Percentiles rank a stretch among this genome's conserved stretches.
These are phyloP conservation scores for Zoysia pacifica DNA, from an alignment of 176 grass and related monocot genomes.

Conservation along the genomic window DNA sequence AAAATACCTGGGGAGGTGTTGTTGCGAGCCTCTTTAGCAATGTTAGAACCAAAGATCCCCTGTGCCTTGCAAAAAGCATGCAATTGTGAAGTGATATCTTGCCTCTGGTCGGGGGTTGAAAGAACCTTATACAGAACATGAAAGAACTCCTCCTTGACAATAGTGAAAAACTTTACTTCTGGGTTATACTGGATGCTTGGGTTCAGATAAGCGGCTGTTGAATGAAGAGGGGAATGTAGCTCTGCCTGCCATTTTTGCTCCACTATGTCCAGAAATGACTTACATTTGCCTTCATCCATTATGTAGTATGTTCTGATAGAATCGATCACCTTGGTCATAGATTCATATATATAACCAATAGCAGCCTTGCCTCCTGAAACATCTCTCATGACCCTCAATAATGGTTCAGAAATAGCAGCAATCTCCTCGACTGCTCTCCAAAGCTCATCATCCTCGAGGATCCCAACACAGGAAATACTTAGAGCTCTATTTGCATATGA, in stretches of 20 bases:
- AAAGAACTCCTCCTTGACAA: slow-evolving; percentile 79
- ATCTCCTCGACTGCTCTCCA: slow-evolving; percentile 91
- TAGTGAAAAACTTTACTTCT: slow-evolving; percentile 72
- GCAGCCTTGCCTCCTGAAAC: slow-evolving; percentile 83
- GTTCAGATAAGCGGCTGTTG: slow-evolving; percentile 79
- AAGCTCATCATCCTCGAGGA: slow-evolving; percentile 72
- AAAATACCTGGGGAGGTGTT: slow-evolving; percentile 69
- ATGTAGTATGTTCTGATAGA: slow-evolving; percentile 97
- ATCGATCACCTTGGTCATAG: slow-evolving; percentile 91
- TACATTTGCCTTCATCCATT: slow-evolving; percentile 98
- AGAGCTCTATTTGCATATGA: slow-evolving; percentile 69
- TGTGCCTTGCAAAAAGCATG: slow-evolving; percentile 83
- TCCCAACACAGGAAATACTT: slow-evolving; percentile 61
- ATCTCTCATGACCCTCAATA: slow-evolving; percentile 89
- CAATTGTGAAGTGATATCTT: slow-evolving; percentile 76
- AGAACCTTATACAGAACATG: slow-evolving; percentile 80
- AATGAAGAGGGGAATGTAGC: slow-evolving; percentile 91
- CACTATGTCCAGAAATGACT: slow-evolving; percentile 87
- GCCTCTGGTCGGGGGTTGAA: slow-evolving; percentile 70
- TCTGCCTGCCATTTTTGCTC: slow-evolving; percentile 80
- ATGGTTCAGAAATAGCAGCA: slow-evolving; percentile 83
- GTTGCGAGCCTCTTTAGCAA: slow-evolving; percentile 88
- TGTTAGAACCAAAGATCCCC: slow-evolving; percentile 87
- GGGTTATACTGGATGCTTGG: slow-evolving; percentile 91
- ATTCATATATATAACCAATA: slow-evolving; percentile 92